A percentile compares a stretch with the other conserved stretches of the same genome.
Evolutionary conservation across 345 rosid species (phyloP).

Genomic region (Corchorus olitorius): DNA sequence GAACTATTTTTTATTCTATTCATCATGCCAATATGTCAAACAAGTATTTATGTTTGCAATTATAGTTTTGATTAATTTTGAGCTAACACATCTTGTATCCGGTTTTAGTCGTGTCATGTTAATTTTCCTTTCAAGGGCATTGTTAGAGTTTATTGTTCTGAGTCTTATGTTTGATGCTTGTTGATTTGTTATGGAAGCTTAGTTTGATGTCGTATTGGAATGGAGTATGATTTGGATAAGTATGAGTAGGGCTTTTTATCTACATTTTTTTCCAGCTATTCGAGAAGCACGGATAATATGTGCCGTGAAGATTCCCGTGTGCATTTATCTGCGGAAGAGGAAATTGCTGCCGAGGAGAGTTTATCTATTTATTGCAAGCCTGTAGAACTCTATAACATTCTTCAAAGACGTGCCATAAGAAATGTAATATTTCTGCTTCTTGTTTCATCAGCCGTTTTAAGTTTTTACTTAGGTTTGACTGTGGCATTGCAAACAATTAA

Average conservation of each 20-base stretch:
- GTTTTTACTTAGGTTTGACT: not conserved
- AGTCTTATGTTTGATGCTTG: not conserved
- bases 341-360: constrained; percentile 90
- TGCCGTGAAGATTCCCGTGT: constrained; percentile 80
- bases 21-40: not conserved
- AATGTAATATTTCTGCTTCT: constrained; percentile 47
- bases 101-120: not conserved
- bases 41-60: not conserved
- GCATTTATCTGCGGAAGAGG: constrained; percentile 85
- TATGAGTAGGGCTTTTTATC: not conserved
- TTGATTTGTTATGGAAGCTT: not conserved
- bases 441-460: constrained; percentile 4
- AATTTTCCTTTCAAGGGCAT: not conserved
- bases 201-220: not conserved
- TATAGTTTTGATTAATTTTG: not conserved
- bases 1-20: not conserved
- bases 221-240: not conserved
- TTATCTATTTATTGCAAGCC: constrained; percentile 87
- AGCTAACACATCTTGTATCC: not conserved
- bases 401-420: constrained; percentile 81
- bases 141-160: not conserved
- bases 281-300: constrained; percentile 91
- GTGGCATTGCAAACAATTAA: not conserved
- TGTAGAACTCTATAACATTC: constrained; percentile 92
- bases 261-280: constrained; percentile 41